Conservation (phyloP, 116 monocot genomes). For the Posidonia oceanica region DNA sequence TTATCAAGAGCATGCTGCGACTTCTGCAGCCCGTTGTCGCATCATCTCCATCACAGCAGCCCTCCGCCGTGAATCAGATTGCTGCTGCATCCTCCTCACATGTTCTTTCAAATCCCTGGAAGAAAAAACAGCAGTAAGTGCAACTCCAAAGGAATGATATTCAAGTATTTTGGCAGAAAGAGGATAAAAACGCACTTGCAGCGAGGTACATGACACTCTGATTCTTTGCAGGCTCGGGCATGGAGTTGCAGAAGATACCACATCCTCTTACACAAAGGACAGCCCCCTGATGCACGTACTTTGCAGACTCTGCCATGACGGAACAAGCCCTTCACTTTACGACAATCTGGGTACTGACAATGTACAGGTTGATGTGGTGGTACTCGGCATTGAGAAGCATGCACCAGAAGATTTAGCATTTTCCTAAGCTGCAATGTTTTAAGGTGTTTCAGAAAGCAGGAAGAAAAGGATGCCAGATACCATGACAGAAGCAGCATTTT, state of each 20-base stretch:
- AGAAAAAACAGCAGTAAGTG: not conserved
- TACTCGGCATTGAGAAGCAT: constrained; percentile 68
- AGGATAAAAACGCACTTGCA: constrained; percentile 40
- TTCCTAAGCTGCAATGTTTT: constrained; percentile 58
- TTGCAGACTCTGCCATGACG: constrained; percentile 70
- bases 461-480: not conserved
- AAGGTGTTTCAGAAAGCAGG: not conserved
- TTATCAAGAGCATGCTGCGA: constrained; percentile 38
- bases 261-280: constrained; percentile 74
- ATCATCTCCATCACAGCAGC: constrained; percentile 96
- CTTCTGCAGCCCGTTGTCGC: constrained; percentile 77
- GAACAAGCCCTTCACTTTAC: constrained; percentile 82
- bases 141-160: not conserved
- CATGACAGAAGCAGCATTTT: not conserved
- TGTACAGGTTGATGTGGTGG: constrained; percentile 7
- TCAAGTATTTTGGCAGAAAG: not conserved
- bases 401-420: constrained; percentile 87
- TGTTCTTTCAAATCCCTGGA: constrained; percentile 81
- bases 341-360: constrained; percentile 82
- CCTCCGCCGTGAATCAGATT: constrained; percentile 76
- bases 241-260: constrained; percentile 90
- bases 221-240: constrained; percentile 82
- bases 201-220: constrained; percentile 66
- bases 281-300: constrained; percentile 60
- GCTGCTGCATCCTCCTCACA: constrained; percentile 72